These are phyloP conservation scores for Letharia lupina DNA, from an alignment of 495 filamentous ascomycete genomes.

Conservation along the genomic window DNA sequence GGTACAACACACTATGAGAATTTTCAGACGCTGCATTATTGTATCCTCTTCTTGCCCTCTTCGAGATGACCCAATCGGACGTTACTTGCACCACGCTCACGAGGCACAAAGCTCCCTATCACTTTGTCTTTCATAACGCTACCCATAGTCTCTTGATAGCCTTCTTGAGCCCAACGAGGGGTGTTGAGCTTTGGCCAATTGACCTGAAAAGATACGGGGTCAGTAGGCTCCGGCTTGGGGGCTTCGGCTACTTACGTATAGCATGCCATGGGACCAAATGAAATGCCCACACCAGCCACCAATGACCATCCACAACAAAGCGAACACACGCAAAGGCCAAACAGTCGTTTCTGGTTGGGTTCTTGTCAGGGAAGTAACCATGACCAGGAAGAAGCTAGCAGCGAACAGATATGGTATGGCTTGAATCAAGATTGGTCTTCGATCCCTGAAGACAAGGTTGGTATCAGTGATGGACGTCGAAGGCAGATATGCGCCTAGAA, in stretches of 20 bases:
- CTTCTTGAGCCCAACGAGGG: conserved; percentile 72
- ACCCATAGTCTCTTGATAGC: conserved; percentile 76
- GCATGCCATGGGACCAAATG: conserved; percentile 71
- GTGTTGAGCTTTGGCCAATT: conserved; percentile 96
- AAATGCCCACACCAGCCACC: conserved; percentile 64
- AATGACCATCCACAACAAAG: conserved; percentile 63
- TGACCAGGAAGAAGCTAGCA: conserved; percentile 75
- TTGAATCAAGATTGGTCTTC: conserved; percentile 79
- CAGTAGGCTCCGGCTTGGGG: not conserved
- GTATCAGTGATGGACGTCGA: conserved; percentile 53
- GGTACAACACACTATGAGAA: not conserved
- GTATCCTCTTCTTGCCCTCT: conserved; percentile 94
- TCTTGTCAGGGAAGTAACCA: conserved; percentile 68
- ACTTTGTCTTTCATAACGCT: conserved; percentile 68
- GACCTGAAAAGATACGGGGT: conserved; percentile 48
- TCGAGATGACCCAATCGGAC: conserved; percentile 73
- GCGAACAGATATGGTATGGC: conserved; percentile 81
- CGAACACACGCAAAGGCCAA: conserved; percentile 71
- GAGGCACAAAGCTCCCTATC: conserved; percentile 63
- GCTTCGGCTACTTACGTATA: conserved; percentile 64
- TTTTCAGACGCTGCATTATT: conserved; percentile 36
- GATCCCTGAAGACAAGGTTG: conserved; percentile 68
- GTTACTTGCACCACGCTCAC: conserved; percentile 70
- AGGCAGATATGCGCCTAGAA: conserved; percentile 77
- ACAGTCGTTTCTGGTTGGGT: conserved; percentile 56